Evolutionary conservation across 2,329 filamentous ascomycete species (phyloP).

Genomic region (Phyllosticta ampelicida): DNA sequence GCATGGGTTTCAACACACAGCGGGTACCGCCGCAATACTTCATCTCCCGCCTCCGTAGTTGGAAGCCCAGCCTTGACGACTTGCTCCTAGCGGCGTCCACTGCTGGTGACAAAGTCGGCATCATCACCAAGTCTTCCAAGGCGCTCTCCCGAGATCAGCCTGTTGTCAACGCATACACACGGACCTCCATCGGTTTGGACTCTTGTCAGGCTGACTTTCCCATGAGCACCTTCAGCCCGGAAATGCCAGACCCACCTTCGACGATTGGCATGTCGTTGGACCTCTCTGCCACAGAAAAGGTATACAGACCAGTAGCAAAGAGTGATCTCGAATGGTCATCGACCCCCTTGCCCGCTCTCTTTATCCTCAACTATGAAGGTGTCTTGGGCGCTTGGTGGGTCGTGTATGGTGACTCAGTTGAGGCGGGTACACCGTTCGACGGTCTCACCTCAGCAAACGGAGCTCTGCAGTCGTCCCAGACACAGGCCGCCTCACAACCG

Average conservation of each 20-base stretch:
- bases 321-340: constrained; percentile 61
- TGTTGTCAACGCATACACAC: constrained; percentile 60
- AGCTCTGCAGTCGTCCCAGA: constrained; percentile 9
- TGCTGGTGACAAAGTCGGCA: constrained; percentile 63
- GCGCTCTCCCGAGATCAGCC: constrained; percentile 52
- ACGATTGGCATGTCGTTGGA: constrained; percentile 74
- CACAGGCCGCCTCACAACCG: constrained; percentile 12
- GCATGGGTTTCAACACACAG: constrained; percentile 39
- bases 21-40: constrained; percentile 64
- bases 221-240: constrained; percentile 27
- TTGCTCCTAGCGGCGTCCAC: constrained; percentile 74
- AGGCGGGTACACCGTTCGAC: constrained; percentile 60
- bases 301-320: constrained; percentile 65
- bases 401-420: constrained; percentile 78
- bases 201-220: constrained; percentile 41
- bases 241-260: constrained; percentile 56
- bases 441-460: constrained; percentile 48
- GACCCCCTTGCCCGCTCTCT: constrained; percentile 69
- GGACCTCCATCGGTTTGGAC: constrained; percentile 61
- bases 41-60: constrained; percentile 65
- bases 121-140: constrained; percentile 63
- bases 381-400: constrained; percentile 83
- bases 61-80: constrained; percentile 70
- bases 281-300: constrained; percentile 69
- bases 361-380: constrained; percentile 82